phyloP scores from a whole-genome alignment of 2,329 filamentous ascomycete species.

The Aureobasidium sp. region DNA sequence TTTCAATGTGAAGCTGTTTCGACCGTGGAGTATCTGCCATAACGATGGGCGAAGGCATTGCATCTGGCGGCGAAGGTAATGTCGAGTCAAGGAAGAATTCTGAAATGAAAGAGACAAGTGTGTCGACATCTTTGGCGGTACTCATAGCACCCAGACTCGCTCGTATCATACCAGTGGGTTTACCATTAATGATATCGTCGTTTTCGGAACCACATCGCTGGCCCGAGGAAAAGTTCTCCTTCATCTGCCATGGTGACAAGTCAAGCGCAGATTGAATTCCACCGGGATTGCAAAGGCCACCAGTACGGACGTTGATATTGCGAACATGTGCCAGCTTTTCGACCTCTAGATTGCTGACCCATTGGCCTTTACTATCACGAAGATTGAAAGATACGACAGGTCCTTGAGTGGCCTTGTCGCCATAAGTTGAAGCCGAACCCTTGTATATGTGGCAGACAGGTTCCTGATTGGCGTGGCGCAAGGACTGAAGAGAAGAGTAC shows the following conservation, averaged over 20 bases:
- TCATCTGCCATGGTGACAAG: slow-evolving; percentile 75
- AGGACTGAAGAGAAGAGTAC: slow-evolving; percentile 48
- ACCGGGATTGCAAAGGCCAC: slow-evolving; percentile 86
- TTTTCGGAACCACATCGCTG: slow-evolving; percentile 77
- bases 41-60: neutral
- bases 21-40: neutral
- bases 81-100: slow-evolving; percentile 29
- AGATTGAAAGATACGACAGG: slow-evolving; percentile 83
- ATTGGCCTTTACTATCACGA: slow-evolving; percentile 58
- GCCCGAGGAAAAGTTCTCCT: slow-evolving; percentile 74
- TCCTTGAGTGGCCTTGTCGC: slow-evolving; percentile 48
- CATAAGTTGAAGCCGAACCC: slow-evolving; percentile 34
- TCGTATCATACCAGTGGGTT: slow-evolving; percentile 81
- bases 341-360: slow-evolving; percentile 76
- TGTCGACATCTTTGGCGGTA: slow-evolving; percentile 63
- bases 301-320: slow-evolving; percentile 77
- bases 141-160: slow-evolving; percentile 90
- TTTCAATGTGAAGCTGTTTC: slow-evolving; percentile 37
- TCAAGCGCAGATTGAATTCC: slow-evolving; percentile 68
- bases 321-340: slow-evolving; percentile 78
- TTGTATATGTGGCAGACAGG: slow-evolving; percentile 63
- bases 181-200: slow-evolving; percentile 76
- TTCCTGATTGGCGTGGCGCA: slow-evolving; percentile 63
- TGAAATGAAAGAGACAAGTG: slow-evolving; percentile 47
- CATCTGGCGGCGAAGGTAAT: neutral